A percentile compares a stretch with the other conserved stretches of the same genome.
These are phyloP conservation scores for Euphorbia lathyris DNA, from an alignment of 345 rosid genomes.

Conservation along the genomic window DNA sequence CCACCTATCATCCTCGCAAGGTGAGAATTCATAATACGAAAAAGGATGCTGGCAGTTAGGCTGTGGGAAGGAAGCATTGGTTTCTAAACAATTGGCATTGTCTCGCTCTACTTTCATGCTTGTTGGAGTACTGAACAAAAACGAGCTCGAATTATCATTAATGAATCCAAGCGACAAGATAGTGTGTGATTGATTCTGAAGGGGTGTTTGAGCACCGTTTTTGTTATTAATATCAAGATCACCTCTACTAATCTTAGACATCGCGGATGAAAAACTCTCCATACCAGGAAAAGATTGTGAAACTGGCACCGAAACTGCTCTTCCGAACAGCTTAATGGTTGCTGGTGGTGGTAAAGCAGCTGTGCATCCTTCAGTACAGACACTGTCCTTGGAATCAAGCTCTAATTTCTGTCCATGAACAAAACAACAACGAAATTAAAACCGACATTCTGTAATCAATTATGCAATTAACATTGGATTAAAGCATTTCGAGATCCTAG, in stretches of 20 bases:
- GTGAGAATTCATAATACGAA: conserved; percentile 17
- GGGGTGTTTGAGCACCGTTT: conserved; percentile 8
- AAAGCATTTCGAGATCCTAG: no score
- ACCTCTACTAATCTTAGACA: conserved; percentile 12
- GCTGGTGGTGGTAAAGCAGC: conserved; percentile 15
- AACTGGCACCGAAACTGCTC: conserved; percentile 43
- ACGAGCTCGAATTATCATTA: not conserved
- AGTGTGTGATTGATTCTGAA: conserved; percentile 25
- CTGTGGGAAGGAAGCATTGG: conserved; percentile 17
- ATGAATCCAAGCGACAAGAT: conserved; percentile 40
- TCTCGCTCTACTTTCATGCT: conserved; percentile 17
- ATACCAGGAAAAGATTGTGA: conserved; percentile 19
- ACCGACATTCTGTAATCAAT: not conserved
- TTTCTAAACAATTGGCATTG: conserved; percentile 11
- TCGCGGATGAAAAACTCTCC: conserved; percentile 6
- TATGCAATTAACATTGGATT: not conserved
- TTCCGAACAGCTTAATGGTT: conserved; percentile 71
- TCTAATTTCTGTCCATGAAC: conserved; percentile 27
- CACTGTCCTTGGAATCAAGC: conserved; percentile 17
- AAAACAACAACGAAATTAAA: not conserved
- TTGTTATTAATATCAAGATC: conserved; percentile 16
- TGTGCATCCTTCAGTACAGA: conserved; percentile 17
- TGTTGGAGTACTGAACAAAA: conserved; percentile 4
- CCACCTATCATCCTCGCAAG: conserved; percentile 6
- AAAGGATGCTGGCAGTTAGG: conserved; percentile 24